Evolutionary conservation across 1,139 yeast genomes (phyloP).

Genomic region (Geotrichum cucujoidarum): DNA sequence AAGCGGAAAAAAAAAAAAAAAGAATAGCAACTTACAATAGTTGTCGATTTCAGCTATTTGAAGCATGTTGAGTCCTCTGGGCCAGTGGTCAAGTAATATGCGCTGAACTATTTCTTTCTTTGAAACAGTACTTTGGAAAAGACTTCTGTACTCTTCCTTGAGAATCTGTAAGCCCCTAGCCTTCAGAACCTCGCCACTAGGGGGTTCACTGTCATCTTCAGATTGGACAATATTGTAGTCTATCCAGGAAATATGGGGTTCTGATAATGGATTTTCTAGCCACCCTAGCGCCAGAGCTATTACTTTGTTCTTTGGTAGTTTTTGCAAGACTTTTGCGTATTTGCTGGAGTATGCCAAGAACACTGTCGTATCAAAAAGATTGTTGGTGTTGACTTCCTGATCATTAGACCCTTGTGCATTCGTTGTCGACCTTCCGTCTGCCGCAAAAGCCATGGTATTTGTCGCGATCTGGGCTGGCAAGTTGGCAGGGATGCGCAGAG

Average conservation of each 20-base stretch:
- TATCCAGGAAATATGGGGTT: constrained; percentile 20
- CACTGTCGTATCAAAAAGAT: constrained; percentile 12
- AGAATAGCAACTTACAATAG: constrained; percentile 38
- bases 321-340: constrained; percentile 7
- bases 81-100: constrained; percentile 54
- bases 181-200: constrained; percentile 2
- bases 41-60: constrained; percentile 74
- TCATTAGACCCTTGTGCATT: too few relatives aligned
- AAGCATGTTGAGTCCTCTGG: constrained; percentile 56
- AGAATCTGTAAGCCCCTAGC: constrained; percentile 12
- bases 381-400: too few relatives aligned
- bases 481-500: background rate
- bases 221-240: constrained; percentile 2
- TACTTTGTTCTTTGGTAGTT: constrained; percentile 13
- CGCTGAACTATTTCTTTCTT: constrained; percentile 49
- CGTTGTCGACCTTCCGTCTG: background rate
- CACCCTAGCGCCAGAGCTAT: constrained; percentile 22
- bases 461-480: background rate
- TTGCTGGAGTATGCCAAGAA: constrained; percentile 16
- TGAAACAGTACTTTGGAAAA: constrained; percentile 27
- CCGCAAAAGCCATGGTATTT: background rate
- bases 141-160: constrained; percentile 19
- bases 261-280: constrained; percentile 20
- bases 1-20: background rate
- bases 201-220: constrained; percentile 7